Conservation (phyloP, 1,284 basidiomycete species). For the Phylloboletellus chloephorus region DNA sequence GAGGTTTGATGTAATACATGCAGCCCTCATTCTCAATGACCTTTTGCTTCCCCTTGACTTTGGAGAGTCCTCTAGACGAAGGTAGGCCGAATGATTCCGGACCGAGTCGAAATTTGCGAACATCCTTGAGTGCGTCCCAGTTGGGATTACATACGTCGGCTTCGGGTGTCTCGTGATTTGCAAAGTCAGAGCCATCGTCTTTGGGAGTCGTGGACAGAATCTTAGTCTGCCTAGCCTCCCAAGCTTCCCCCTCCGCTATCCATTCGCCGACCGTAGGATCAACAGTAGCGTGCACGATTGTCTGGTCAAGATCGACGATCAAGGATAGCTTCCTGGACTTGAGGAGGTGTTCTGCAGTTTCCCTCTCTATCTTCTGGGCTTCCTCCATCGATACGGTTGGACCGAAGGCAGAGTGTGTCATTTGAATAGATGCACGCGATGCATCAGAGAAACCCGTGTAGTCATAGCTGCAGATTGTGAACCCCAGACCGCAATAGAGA, state of each 20-base stretch:
- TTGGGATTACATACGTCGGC: conserved; percentile 77
- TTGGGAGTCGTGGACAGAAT: conserved; percentile 29
- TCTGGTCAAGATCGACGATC: conserved; percentile 98
- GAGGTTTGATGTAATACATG: conserved; percentile 96
- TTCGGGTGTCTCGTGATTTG: conserved; percentile 38
- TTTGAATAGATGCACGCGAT: conserved; percentile 75
- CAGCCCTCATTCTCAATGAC: conserved; percentile 71
- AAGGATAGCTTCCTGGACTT: conserved; percentile 79
- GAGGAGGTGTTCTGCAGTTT: conserved; percentile 75
- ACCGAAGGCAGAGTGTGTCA: conserved; percentile 78
- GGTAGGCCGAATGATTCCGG: conserved; percentile 66
- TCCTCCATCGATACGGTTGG: conserved; percentile 80
- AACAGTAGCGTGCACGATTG: conserved; percentile 97
- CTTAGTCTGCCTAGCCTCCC: conserved; percentile 52
- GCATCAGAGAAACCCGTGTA: conserved; percentile 82
- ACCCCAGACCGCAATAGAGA: conserved; percentile 7
- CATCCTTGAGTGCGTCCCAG: conserved; percentile 83
- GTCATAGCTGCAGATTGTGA: conserved; percentile 56
- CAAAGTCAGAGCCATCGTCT: conserved; percentile 30
- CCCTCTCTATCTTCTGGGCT: conserved; percentile 82
- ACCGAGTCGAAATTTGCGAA: conserved; percentile 81
- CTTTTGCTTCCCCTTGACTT: conserved; percentile 52
- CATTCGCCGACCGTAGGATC: conserved; percentile 98
- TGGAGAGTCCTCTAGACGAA: conserved; percentile 28
- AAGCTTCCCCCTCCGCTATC: conserved; percentile 79